phyloP scores from a whole-genome alignment of 1,284 basidiomycete genomes.

The Neonothopanus nambi region DNA sequence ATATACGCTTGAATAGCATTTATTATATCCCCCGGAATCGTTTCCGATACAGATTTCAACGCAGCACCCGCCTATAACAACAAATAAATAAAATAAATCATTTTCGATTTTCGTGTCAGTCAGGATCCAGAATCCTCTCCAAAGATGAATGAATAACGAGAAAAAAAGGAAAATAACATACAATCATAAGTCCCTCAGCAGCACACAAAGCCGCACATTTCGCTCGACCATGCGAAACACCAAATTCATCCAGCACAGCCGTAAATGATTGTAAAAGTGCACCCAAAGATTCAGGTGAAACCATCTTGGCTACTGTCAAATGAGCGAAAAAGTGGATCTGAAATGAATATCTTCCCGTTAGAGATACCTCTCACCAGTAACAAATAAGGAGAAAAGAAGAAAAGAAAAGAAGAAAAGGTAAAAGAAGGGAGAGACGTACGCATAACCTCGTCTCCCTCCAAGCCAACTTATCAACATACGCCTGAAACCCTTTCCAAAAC shows the following conservation, averaged over 20 bases:
- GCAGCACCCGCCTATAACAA: conserved; percentile 54
- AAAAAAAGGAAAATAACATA: conserved; percentile 34
- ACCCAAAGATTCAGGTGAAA: conserved; percentile 76
- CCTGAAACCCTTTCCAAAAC: conserved; percentile 85
- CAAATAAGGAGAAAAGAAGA: conserved; percentile 7
- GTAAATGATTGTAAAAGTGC: conserved; percentile 80
- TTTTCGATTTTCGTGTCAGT: too few species aligned
- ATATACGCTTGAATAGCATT: conserved; percentile 64
- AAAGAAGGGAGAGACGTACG: too few species aligned
- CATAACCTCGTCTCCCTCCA: conserved; percentile 88
- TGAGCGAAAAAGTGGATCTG: conserved; percentile 92
- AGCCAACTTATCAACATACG: conserved; percentile 80
- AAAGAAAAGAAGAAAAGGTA: not conserved
- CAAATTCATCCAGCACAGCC: conserved; percentile 86
- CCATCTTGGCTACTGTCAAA: conserved; percentile 72
- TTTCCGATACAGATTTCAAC: conserved; percentile 50
- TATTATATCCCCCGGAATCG: conserved; percentile 63
- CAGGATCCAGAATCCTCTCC: too few species aligned
- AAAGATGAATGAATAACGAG: too few species aligned
- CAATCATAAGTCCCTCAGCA: conserved; percentile 84
- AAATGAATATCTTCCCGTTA: too few species aligned
- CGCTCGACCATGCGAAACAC: conserved; percentile 83
- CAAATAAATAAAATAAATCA: too few species aligned
- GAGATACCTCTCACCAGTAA: too few species aligned
- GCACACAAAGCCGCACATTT: conserved; percentile 86